Evolutionary conservation across 1,284 basidiomycete genomes (phyloP), one percentile per base, ranked within the genome.

Genomic region (Psilocybe mexicana): DNA sequence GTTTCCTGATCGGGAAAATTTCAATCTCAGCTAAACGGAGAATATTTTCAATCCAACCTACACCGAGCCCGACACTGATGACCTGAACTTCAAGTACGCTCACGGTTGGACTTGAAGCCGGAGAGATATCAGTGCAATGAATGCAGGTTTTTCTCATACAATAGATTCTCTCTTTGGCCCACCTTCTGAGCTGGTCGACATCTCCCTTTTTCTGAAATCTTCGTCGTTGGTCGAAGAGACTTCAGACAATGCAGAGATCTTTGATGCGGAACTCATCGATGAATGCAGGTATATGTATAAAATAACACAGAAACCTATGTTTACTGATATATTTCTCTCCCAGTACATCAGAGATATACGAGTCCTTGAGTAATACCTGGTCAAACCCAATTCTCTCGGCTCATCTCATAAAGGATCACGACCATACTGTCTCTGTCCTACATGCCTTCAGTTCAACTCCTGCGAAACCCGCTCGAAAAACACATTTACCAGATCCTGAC

Each of bases 321-420:
- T 35, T 11, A 26, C 5, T 24, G 28, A 53, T n/a, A 18, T 33
- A 30, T 57, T 28, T n/a, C 11, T 33, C n/a, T 55, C 33, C 12
- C 64, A 90, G 88, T 61, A 76, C 89, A 28, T 67, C 77, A 46
- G 86, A 87, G 61, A 68, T 91, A 8, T 76, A 75, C 57, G 59
- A 73, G 18, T 65, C 76, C 2, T 65, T 89, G 2, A 72, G 76
- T 47, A 69, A 78, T 12, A 72, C 79, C 6, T 82, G 86, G 74
- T 70, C 78, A 47, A 77, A 85, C 61, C 84, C 87, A 2, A 74
- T 70, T n/a, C 71, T 86, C 35, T 84, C 84, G 65, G 80, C 80
- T 0, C 75, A 87, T 67, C 73, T 89, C 46, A 72, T 74, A 47
- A 81, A 76, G 58, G 74, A 73, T 18, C 84, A 88, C 65, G 81